Percentiles rank a stretch among this genome's conserved stretches.
Conservation (phyloP, 208 protist species). For the Vickermania ingenoplastis region DNA sequence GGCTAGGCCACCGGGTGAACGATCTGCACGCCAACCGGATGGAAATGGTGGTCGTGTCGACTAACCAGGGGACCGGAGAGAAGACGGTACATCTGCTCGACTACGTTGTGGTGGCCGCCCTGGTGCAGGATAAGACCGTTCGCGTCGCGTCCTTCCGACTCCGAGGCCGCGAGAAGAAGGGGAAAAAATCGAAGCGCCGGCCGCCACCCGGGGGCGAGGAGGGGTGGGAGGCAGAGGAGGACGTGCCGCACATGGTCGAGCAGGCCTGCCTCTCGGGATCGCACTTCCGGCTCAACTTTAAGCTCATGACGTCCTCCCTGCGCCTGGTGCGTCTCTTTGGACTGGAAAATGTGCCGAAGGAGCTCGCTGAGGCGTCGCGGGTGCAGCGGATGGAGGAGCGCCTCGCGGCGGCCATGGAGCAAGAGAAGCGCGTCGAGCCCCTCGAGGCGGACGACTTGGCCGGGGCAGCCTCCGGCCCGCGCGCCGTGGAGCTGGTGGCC, state of each 20-base stretch:
- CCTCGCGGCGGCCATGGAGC: not conserved
- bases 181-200: not conserved
- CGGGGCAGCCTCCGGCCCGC: constrained; percentile 14
- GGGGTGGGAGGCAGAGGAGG: not conserved
- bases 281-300: constrained; percentile 42
- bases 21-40: constrained; percentile 63
- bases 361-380: not conserved
- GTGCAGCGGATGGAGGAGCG: not conserved
- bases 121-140: constrained; percentile 72
- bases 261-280: constrained; percentile 23
- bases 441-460: constrained; percentile 8
- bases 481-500: constrained; percentile 3
- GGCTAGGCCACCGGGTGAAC: constrained; percentile 56
- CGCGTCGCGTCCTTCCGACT: constrained; percentile 41
- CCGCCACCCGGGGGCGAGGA: not conserved
- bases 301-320: constrained; percentile 66
- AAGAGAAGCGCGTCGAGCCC: not conserved
- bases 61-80: not conserved
- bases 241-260: constrained; percentile 9
- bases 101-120: constrained; percentile 44
- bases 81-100: constrained; percentile 11
- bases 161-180: constrained; percentile 5
- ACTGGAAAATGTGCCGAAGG: constrained; percentile 27
- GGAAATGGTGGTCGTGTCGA: constrained; percentile 26
- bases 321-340: constrained; percentile 70